Percentiles rank a stretch among this genome's conserved stretches.
Evolutionary conservation across 345 rosid species (phyloP).

Genomic region (Acer campestre): DNA sequence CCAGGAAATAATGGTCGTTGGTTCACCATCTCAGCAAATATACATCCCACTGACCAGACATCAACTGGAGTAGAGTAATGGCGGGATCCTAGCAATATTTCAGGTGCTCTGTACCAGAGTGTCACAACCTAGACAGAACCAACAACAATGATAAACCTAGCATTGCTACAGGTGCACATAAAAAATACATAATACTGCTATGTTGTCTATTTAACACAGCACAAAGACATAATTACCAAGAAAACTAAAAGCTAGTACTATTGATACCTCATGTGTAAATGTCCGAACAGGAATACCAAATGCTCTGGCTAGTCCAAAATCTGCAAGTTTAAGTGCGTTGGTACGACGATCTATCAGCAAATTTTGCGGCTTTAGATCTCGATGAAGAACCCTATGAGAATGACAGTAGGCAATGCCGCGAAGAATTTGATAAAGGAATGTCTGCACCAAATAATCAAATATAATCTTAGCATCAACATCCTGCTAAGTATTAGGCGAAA

Average conservation of each 20-base stretch:
- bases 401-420: conserved; percentile 98
- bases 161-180: background rate
- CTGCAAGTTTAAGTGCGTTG: conserved; percentile 94
- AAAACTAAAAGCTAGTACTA: conserved; percentile 8
- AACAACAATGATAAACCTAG: conserved; percentile 10
- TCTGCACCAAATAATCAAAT: conserved; percentile 47
- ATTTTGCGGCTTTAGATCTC: conserved; percentile 98
- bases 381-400: conserved; percentile 98
- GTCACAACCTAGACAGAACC: conserved; percentile 79
- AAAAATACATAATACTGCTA: background rate
- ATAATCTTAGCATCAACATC: conserved; percentile 10
- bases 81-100: conserved; percentile 93
- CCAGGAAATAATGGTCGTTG: conserved; percentile 94
- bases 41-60: conserved; percentile 99
- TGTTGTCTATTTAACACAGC: background rate
- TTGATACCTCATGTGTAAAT: conserved; percentile 91
- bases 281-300: conserved; percentile 99
- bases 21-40: conserved; percentile 99
- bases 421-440: conserved; percentile 87
- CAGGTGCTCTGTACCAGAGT: conserved; percentile 99
- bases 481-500: too few species aligned
- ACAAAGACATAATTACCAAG: conserved; percentile 3
- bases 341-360: conserved; percentile 88
- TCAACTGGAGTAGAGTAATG: conserved; percentile 98
- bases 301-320: conserved; percentile 98